Evolutionary conservation across 73 alveolate genomes (phyloP), one percentile per base, ranked within the genome.

Genomic region (Breviolum minutum): DNA sequence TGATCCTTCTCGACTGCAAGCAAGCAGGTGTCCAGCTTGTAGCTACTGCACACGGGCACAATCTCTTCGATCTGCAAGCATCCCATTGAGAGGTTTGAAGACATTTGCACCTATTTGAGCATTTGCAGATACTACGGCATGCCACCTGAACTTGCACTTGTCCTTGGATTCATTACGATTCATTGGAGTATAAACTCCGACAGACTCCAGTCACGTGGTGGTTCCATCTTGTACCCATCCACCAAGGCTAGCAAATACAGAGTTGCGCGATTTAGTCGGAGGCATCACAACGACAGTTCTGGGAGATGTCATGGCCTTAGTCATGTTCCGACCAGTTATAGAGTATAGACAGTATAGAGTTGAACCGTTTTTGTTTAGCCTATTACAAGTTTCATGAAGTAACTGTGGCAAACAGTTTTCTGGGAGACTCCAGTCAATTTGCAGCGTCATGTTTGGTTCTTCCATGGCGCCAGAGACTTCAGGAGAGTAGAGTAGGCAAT

Each of bases 41-140:
- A 79, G 95, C 95, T 32, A 86, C 95, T 13, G 95, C 95, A n/a
- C 95, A 86, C 16, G 95, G 95, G 32, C 95, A 86, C 95, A 86
- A 86, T n/a, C 77, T 86, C 80, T 86, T 40, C 16, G 95, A 86
- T 48, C 27, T 86, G 95, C 69, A 60, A 0, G 26, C 62, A 61
- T 48, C 95, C 26, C 94, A 85, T 40, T 19, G 24, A 29, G 83
- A 26, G 19, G 27, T 26, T 73, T 26, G 30, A 22, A 22, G 7
- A 77, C 48, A 77, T 10, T 76, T 16, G 20, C 5, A 76, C 16
- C 86, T 27, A 27, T 27, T 16, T 73, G 40, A 29, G 83, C 24
- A 19, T 13, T 40, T 40, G 54, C 54, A 40, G 54, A 40, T 40
- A 40, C 54, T 40, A 40, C 54, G 54, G 54, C 54, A 40, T 40